phyloP scores from a whole-genome alignment of 1,284 basidiomycete genomes.

The Violaceomyces palustris region DNA sequence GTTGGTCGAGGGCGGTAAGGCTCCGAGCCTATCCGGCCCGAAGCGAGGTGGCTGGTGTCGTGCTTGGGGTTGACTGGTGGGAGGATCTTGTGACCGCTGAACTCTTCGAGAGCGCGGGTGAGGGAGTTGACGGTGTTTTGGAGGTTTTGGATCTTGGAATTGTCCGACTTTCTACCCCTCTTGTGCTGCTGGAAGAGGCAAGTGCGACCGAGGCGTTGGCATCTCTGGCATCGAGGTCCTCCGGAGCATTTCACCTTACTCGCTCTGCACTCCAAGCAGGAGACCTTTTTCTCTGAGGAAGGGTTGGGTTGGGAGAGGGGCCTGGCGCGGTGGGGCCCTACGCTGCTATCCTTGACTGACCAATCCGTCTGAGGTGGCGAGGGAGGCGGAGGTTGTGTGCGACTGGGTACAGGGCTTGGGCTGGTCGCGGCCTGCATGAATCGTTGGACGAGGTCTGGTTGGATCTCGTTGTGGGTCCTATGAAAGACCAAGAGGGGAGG shows the following conservation, averaged over 20 bases:
- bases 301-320: slow-evolving; percentile 1
- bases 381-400: no score
- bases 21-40: no score
- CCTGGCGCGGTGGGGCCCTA: slow-evolving; percentile 1
- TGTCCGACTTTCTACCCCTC: slow-evolving; percentile 32
- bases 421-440: no score
- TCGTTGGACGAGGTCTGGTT: no score
- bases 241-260: slow-evolving; percentile 33
- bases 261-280: slow-evolving; percentile 30
- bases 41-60: no score
- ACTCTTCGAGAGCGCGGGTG: slow-evolving; percentile 22
- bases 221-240: slow-evolving; percentile 19
- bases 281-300: slow-evolving; percentile 25
- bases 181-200: slow-evolving; percentile 34
- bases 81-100: slow-evolving; percentile 12
- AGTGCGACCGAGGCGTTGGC: slow-evolving; percentile 20
- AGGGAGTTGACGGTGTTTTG: slow-evolving; percentile 29
- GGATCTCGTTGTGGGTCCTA: no score
- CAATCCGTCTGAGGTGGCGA: no score
- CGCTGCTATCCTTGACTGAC: no score
- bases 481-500: no score
- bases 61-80: no score
- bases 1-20: no score
- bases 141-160: slow-evolving; percentile 31
- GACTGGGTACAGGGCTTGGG: no score